These are phyloP conservation scores for Gossypium laxum DNA, from an alignment of 441 rosid genomes.

Conservation along the genomic window DNA sequence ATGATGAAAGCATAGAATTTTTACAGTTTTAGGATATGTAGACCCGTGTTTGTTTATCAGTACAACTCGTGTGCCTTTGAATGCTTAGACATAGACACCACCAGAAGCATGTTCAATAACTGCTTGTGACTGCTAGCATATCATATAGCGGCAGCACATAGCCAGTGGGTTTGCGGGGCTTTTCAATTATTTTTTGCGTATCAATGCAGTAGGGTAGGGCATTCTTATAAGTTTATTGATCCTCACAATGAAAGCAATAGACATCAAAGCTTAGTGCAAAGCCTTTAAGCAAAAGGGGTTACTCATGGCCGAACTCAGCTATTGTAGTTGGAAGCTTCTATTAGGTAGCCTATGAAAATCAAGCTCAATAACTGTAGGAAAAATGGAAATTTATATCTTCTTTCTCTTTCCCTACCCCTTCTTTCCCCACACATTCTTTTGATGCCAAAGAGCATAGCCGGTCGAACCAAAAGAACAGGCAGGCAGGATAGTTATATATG, in stretches of 20 bases:
- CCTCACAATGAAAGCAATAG: background rate
- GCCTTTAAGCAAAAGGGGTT: background rate
- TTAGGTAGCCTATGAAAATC: constrained; percentile 3
- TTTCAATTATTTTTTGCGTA: background rate
- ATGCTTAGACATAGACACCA: background rate
- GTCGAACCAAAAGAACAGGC: background rate
- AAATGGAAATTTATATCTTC: background rate
- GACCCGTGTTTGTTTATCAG: background rate
- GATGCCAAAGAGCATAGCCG: background rate
- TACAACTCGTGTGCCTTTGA: background rate
- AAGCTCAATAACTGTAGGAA: constrained; percentile 1
- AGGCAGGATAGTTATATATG: background rate
- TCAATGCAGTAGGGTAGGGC: background rate
- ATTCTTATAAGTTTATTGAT: background rate
- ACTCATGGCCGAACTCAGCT: background rate
- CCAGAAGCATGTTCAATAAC: background rate
- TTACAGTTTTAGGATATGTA: background rate
- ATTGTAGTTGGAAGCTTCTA: background rate
- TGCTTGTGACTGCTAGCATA: background rate
- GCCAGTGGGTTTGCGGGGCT: background rate
- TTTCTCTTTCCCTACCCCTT: background rate
- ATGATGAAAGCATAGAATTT: constrained; percentile 2
- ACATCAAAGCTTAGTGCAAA: background rate
- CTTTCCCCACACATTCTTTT: background rate
- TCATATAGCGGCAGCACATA: background rate